Conservation (phyloP, 2,329 filamentous ascomycete species). For the Chaetomiaceae sp. region DNA sequence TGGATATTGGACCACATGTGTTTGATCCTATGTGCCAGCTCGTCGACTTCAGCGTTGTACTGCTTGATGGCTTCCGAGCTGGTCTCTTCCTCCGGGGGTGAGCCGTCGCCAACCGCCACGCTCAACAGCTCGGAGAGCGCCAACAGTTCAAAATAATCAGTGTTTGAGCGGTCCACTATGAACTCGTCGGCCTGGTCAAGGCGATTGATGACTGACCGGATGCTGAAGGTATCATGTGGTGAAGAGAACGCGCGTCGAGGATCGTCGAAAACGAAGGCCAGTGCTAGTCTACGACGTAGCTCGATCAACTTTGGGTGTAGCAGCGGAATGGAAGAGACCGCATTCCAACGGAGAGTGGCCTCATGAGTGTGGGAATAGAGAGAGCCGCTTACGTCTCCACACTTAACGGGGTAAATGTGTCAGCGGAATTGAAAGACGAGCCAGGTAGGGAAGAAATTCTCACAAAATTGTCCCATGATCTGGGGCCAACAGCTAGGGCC, state of each 20-base stretch:
- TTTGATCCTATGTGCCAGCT: conserved; percentile 57
- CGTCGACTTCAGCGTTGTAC: conserved; percentile 71
- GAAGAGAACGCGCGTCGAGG: conserved; percentile 37
- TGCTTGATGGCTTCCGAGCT: conserved; percentile 28
- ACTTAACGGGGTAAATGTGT: conserved; percentile 33
- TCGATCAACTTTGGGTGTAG: conserved; percentile 49
- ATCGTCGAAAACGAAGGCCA: conserved; percentile 53
- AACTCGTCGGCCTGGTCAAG: conserved; percentile 47
- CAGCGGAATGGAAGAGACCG: conserved; percentile 57
- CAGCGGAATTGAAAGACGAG: not conserved
- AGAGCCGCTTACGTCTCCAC: conserved; percentile 43
- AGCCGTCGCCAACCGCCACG: conserved; percentile 65
- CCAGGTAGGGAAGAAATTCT: conserved; percentile 16
- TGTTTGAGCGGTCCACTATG: conserved; percentile 44
- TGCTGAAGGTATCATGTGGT: conserved; percentile 39
- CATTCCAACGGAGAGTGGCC: conserved; percentile 50
- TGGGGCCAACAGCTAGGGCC: conserved; percentile 38
- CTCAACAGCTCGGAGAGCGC: conserved; percentile 67
- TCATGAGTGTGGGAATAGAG: conserved; percentile 46
- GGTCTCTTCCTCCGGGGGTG: conserved; percentile 25
- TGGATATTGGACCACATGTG: conserved; percentile 59
- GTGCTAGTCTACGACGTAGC: conserved; percentile 62
- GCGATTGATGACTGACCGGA: conserved; percentile 43
- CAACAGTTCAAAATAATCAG: conserved; percentile 65
- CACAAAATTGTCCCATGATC: conserved; percentile 37